Conservation (phyloP, 2,329 filamentous ascomycete species). For the Eutypella sp. region DNA sequence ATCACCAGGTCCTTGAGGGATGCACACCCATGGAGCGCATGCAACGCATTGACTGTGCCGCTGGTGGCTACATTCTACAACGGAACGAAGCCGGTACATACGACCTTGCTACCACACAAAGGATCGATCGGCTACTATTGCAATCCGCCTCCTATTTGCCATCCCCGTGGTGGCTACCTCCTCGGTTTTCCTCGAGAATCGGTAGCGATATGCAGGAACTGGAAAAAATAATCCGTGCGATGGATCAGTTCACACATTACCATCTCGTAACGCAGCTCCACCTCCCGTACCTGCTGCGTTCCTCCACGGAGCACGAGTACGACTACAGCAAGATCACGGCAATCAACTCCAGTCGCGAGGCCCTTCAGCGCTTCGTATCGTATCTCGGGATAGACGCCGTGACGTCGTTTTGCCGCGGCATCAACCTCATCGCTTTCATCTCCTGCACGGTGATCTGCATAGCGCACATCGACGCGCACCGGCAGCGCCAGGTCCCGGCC, state of each 20-base stretch:
- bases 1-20: slow-evolving; percentile 20
- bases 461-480: neutral
- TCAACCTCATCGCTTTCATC: slow-evolving; percentile 27
- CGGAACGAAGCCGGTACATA: slow-evolving; percentile 25
- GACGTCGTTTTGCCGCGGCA: slow-evolving; percentile 34
- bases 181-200: slow-evolving; percentile 12
- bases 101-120: slow-evolving; percentile 23
- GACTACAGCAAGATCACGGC: slow-evolving; percentile 36
- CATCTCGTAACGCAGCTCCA: slow-evolving; percentile 39
- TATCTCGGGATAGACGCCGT: slow-evolving; percentile 27
- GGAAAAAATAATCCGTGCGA: slow-evolving; percentile 30
- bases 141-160: slow-evolving; percentile 33
- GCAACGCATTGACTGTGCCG: slow-evolving; percentile 30
- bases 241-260: slow-evolving; percentile 38
- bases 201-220: slow-evolving; percentile 16
- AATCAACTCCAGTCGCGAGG: slow-evolving; percentile 37
- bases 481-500: neutral
- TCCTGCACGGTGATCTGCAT: neutral
- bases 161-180: slow-evolving; percentile 36
- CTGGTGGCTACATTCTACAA: slow-evolving; percentile 33
- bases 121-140: slow-evolving; percentile 35
- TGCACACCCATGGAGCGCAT: slow-evolving; percentile 17
- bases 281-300: slow-evolving; percentile 38
- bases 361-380: slow-evolving; percentile 33
- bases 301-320: slow-evolving; percentile 22